Evolutionary conservation across 208 protist genomes (phyloP), one percentile per base, ranked within the genome.

Genomic region (Crithidia bombi): DNA sequence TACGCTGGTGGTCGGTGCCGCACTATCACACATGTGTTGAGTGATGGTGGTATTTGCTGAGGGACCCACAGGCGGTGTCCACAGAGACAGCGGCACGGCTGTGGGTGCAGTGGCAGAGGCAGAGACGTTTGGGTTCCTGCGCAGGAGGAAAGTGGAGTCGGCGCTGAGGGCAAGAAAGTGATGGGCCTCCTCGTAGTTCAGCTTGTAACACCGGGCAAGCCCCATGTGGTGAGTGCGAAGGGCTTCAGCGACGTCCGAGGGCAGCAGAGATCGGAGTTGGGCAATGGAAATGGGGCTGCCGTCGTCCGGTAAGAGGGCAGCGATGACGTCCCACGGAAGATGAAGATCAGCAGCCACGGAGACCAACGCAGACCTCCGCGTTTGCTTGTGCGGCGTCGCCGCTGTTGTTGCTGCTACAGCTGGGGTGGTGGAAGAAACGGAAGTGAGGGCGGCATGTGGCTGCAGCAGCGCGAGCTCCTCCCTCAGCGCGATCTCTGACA

Each of bases 131-230:
- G 44, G 5, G 10, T 21, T 21, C 14, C 38, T 55, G 19, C 70
- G 70, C 28, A 33, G 15, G 10, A 75, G 25, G 5, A 55, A 55
- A 12, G 56, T 47, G 23, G 46, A 32, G 28, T 76, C 71, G 2
- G 55, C 44, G 23, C 41, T 70, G 28, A 76, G 71, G 6, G 44
- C 25, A 5, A 76, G 55, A 33, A 36, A 12, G 1, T 1, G 28
- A 26, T 50, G 59, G 12, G 63, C 69, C 21, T 6, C 43, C 21
- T 46, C 64, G 43, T 67, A 51, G 61, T 73, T 55, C 26, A 41
- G 47, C 54, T 89, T 89, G 14, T 79, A 78, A 47, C 69, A 52
- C n/a, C 83, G 83, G n/a, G 81, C 51, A 12, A 89, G 30, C 4
- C 83, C 83, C 5, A 52, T 61, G 35, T 51, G 63, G 25, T 26